These are phyloP conservation scores for Xylaria sp. DNA, from an alignment of 2,329 filamentous ascomycete genomes.

Conservation along the genomic window DNA sequence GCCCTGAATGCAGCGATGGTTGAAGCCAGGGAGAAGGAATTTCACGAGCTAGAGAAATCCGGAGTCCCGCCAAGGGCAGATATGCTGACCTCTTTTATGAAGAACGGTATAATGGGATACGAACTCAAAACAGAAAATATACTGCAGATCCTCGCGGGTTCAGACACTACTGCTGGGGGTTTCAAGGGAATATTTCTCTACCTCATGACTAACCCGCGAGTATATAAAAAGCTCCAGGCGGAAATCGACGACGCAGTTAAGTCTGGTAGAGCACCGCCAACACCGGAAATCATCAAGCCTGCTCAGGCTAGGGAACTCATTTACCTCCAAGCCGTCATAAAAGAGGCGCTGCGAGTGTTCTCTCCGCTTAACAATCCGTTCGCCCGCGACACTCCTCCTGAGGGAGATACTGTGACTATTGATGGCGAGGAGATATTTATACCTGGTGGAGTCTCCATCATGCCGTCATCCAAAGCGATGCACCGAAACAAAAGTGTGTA, in stretches of 20 bases:
- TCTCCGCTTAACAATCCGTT: conserved; percentile 46
- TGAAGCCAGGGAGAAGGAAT: conserved; percentile 42
- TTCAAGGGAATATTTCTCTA: conserved; percentile 59
- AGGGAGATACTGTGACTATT: conserved; percentile 26
- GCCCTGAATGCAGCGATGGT: conserved; percentile 43
- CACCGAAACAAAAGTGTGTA: conserved; percentile 27
- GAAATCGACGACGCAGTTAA: conserved; percentile 54
- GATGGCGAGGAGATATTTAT: conserved; percentile 7
- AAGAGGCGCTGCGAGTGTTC: conserved; percentile 53
- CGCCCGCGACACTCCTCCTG: conserved; percentile 33
- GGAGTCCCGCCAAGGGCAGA: conserved; percentile 35
- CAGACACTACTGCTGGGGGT: conserved; percentile 63
- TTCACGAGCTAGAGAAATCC: conserved; percentile 30
- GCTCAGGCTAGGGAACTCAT: conserved; percentile 49
- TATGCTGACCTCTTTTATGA: conserved; percentile 49
- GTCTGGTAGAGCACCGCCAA: conserved; percentile 47
- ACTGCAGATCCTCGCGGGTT: conserved; percentile 60
- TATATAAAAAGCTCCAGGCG: conserved; percentile 54
- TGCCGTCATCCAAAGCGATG: conserved; percentile 31
- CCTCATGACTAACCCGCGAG: conserved; percentile 57
- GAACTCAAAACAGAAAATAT: conserved; percentile 50
- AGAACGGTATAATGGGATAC: conserved; percentile 42
- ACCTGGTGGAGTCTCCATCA: conserved; percentile 28
- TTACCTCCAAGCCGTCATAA: conserved; percentile 55
- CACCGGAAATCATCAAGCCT: conserved; percentile 46